Base-by-base conservation (phyloP, 768 basidiomycete genomes). In the Termitomyces bulborhizus region DNA sequence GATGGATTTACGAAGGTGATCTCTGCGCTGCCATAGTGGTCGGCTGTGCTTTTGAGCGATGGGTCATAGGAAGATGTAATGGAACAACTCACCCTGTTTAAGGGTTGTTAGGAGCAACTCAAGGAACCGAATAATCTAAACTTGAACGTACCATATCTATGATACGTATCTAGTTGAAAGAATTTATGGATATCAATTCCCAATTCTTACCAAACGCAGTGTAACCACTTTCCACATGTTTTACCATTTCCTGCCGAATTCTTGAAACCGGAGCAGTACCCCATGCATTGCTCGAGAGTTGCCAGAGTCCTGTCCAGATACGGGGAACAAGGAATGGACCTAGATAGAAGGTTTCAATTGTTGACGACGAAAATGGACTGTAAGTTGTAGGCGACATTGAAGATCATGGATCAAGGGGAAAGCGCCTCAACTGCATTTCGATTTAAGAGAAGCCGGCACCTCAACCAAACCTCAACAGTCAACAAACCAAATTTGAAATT, bases 1-100 rank as follows among this genome's bases (percentile, higher is more conserved):
- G 16, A 69, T 82, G 52, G 11, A 41, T 56, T 56, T 70, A 91
- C 90, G 60, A 88, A 92, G 57, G 91, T 79, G 57, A 88, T 80
- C 67, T 93, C 90, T 21, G 90, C 82, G 62, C 84, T 82, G 15
- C 90, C 90, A 73, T 93, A 93, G 70, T 93, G 91, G 73, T 93
- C 90, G 62, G 90, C 90, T 89, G 55, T 53, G 50, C 50, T 36
- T 24, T 26, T 13, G 4, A 18, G 29, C 11, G 15, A 54, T 56
- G 16, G 39, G n/a, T 34, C 12, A 36, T 31, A 11, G 11, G 41
- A 50, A 21, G 27, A n/a, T 27, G 29, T 6, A 31, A 16, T 0
- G 31, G 15, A 24, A n/a, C 9, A 27, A 54, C 58, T 13, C 32
- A 61, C 62, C 62, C 62, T 63, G 56, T 49, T 21, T 32, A 18